Conservation (phyloP, 768 basidiomycete genomes). For the Antrodiella citrinella region DNA sequence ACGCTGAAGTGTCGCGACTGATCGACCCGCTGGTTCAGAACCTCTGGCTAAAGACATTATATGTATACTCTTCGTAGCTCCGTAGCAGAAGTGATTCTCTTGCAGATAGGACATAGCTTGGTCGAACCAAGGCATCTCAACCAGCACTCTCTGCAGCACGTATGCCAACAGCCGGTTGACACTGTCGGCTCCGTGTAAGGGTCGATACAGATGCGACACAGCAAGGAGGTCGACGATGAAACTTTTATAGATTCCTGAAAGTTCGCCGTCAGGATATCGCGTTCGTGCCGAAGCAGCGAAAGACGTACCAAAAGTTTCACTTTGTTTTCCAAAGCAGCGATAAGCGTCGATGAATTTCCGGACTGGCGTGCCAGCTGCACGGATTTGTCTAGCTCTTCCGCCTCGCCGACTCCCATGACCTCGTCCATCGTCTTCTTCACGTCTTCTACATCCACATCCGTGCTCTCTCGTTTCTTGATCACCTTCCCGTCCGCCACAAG, state of each 20-base stretch:
- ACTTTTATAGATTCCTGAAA: constrained; percentile 36
- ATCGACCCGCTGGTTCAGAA: too few relatives aligned
- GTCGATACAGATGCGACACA: constrained; percentile 77
- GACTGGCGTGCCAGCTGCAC: constrained; percentile 41
- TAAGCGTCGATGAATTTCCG: constrained; percentile 39
- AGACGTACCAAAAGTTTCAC: constrained; percentile 43
- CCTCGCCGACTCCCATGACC: constrained; percentile 30
- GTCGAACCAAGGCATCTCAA: constrained; percentile 76
- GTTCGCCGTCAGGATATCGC: not conserved
- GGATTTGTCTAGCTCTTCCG: constrained; percentile 24
- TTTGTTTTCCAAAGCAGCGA: constrained; percentile 55
- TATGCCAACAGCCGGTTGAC: constrained; percentile 85
- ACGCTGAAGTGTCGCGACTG: too few relatives aligned
- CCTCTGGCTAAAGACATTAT: constrained; percentile 27
- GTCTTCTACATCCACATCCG: constrained; percentile 8
- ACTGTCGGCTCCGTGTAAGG: constrained; percentile 71
- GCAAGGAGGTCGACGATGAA: constrained; percentile 33
- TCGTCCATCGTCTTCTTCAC: constrained; percentile 31
- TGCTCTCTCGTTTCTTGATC: constrained; percentile 19
- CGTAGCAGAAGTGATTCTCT: constrained; percentile 71
- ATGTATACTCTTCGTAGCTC: constrained; percentile 74
- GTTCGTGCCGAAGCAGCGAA: not conserved
- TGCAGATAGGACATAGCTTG: constrained; percentile 81
- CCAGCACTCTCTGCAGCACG: constrained; percentile 79
- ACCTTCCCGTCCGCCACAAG: constrained; percentile 47